These are phyloP conservation scores for Leccinum uliginosum DNA, from an alignment of 768 basidiomycete species.

Conservation along the genomic window DNA sequence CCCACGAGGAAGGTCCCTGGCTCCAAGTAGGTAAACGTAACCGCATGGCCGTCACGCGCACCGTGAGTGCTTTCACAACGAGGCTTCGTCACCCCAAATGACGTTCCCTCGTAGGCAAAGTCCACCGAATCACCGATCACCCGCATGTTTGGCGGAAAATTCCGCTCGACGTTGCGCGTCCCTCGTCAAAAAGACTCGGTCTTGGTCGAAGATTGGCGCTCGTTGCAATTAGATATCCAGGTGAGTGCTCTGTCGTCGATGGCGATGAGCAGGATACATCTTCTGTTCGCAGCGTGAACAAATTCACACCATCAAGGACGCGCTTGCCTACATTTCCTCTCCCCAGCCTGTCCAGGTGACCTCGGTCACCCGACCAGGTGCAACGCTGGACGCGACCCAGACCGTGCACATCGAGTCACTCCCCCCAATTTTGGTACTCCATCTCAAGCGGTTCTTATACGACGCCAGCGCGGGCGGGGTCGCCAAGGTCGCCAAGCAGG, in stretches of 20 bases:
- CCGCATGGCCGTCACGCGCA: slow-evolving; percentile 71
- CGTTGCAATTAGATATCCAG: slow-evolving; percentile 86
- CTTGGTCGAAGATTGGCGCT: slow-evolving; percentile 88
- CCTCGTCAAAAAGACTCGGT: slow-evolving; percentile 84
- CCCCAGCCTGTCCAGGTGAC: slow-evolving; percentile 79
- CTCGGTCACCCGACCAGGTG: slow-evolving; percentile 51
- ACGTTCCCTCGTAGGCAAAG: slow-evolving; percentile 47
- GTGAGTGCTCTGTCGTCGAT: slow-evolving; percentile 30
- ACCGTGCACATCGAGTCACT: slow-evolving; percentile 75
- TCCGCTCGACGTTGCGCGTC: slow-evolving; percentile 79
- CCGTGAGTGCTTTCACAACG: slow-evolving; percentile 43
- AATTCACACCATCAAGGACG: no score
- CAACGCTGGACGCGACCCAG: slow-evolving; percentile 67
- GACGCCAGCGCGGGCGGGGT: slow-evolving; percentile 71
- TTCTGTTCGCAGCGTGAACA: no score
- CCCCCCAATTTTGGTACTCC: slow-evolving; percentile 80
- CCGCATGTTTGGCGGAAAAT: slow-evolving; percentile 89
- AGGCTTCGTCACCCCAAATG: neutral
- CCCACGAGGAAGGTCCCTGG: slow-evolving; percentile 74
- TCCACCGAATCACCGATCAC: slow-evolving; percentile 83
- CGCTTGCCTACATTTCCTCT: slow-evolving; percentile 70
- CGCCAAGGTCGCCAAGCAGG: slow-evolving; percentile 81
- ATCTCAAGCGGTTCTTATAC: slow-evolving; percentile 89
- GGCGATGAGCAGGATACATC: neutral
- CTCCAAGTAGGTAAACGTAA: slow-evolving; percentile 86